A percentile compares a stretch with the other conserved stretches of the same genome.
Evolutionary conservation across 129 eudicot genomes (phyloP).

Genomic region (Flaveria brownii): DNA sequence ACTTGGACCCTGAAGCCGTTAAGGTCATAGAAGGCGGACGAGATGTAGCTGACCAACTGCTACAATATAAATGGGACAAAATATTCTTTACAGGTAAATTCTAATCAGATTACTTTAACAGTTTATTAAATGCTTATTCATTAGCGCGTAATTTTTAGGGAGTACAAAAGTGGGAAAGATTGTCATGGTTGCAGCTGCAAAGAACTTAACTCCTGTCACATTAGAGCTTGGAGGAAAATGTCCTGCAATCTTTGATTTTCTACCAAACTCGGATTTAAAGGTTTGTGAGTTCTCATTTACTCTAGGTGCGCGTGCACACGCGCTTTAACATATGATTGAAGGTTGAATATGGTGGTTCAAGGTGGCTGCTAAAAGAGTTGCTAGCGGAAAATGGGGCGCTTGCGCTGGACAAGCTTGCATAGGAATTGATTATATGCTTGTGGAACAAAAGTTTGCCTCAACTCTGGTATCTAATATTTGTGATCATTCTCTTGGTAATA

Average conservation of each 20-base stretch:
- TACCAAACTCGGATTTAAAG: constrained; percentile 64
- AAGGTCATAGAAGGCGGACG: constrained; percentile 78
- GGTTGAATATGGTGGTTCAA: constrained; percentile 29
- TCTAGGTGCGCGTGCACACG: background rate
- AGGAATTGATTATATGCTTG: constrained; percentile 76
- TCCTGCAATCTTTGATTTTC: constrained; percentile 71
- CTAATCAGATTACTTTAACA: background rate
- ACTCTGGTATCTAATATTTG: constrained; percentile 67
- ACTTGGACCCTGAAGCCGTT: constrained; percentile 73
- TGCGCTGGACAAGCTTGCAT: constrained; percentile 90
- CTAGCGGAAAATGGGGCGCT: constrained; percentile 80
- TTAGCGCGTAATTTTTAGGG: constrained; percentile 42
- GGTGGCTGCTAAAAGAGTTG: constrained; percentile 77
- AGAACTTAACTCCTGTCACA: constrained; percentile 82
- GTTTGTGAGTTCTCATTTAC: constrained; percentile 31
- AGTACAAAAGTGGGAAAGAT: constrained; percentile 66
- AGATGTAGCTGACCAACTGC: constrained; percentile 47
- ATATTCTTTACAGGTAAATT: constrained; percentile 80
- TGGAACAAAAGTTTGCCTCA: constrained; percentile 66
- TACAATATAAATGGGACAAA: constrained; percentile 83
- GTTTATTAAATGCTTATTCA: background rate
- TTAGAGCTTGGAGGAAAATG: constrained; percentile 96
- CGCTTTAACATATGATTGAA: background rate
- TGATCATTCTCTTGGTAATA: constrained; percentile 7
- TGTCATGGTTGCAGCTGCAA: constrained; percentile 87